Conservation (phyloP, 148 eudicot genomes). For the Polygonum maritimum region DNA sequence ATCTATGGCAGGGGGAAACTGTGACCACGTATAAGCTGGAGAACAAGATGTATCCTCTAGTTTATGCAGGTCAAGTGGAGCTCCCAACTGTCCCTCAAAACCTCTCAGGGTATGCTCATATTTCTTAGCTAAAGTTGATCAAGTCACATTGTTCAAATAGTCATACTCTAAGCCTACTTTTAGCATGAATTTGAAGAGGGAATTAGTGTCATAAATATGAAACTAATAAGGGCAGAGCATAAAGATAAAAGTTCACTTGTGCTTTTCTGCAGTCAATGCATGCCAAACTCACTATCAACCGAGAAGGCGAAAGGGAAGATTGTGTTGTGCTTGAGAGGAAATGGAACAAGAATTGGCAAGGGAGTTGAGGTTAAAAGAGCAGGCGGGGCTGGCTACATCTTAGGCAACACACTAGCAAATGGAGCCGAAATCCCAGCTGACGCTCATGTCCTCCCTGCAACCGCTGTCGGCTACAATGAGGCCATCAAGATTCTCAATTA, state of each 20-base stretch:
- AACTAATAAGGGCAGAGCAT: background rate
- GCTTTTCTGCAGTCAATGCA: constrained; percentile 53
- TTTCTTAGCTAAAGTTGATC: background rate
- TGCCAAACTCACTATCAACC: constrained; percentile 53
- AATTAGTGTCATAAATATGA: background rate
- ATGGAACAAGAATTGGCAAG: constrained; percentile 57
- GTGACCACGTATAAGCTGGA: constrained; percentile 45
- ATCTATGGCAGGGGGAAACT: constrained; percentile 53
- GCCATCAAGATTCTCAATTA: constrained; percentile 40
- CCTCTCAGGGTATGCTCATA: constrained; percentile 37
- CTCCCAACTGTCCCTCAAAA: constrained; percentile 32
- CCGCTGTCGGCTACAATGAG: constrained; percentile 39
- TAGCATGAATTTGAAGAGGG: background rate
- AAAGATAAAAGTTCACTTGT: background rate
- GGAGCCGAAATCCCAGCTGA: constrained; percentile 45
- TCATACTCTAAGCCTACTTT: too few relatives aligned
- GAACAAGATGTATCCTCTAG: constrained; percentile 54
- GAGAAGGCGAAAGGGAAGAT: constrained; percentile 57
- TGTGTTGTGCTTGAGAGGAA: constrained; percentile 70
- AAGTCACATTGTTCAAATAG: too few relatives aligned
- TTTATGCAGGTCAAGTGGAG: constrained; percentile 54
- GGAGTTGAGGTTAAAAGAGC: constrained; percentile 75
- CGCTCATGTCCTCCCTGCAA: constrained; percentile 73
- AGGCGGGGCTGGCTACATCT: constrained; percentile 60
- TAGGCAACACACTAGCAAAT: constrained; percentile 33